phyloP scores from a whole-genome alignment of 176 grass and related monocot genomes.

The Rhipidocladum racemiflorum region DNA sequence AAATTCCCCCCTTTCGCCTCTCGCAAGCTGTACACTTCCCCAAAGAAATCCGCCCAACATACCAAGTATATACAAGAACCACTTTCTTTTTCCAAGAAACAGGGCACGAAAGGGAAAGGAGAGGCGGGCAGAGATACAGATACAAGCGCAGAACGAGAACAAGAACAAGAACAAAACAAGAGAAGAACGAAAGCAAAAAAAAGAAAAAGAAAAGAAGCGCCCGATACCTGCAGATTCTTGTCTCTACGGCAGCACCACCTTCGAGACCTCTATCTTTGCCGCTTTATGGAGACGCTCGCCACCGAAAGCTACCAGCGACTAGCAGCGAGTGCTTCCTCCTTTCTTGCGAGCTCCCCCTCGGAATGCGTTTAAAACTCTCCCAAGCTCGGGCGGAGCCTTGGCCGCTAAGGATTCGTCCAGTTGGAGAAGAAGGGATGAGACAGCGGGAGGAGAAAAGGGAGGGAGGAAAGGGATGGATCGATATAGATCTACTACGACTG shows the following conservation, averaged over 20 bases:
- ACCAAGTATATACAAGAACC: neutral
- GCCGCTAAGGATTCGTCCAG: conserved; percentile 42
- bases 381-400: conserved; percentile 31
- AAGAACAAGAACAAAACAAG: neutral
- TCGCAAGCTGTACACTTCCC: neutral
- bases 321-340: conserved; percentile 22
- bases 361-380: conserved; percentile 23
- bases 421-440: neutral
- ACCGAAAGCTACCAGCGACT: conserved; percentile 37
- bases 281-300: conserved; percentile 51
- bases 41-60: conserved; percentile 11
- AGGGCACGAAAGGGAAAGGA: neutral
- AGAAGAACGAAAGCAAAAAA: neutral
- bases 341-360: conserved; percentile 9
- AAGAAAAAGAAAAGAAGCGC: neutral
- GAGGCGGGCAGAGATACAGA: neutral
- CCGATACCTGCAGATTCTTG: conserved; percentile 33
- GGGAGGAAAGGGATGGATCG: conserved; percentile 1
- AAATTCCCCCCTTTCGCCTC: neutral
- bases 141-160: neutral
- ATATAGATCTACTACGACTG: conserved; percentile 29
- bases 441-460: neutral
- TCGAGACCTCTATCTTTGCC: neutral
- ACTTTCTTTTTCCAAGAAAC: neutral
- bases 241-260: neutral